phyloP scores from a whole-genome alignment of 805 yeast species.

The Saccharomycopsis babjevae region DNA sequence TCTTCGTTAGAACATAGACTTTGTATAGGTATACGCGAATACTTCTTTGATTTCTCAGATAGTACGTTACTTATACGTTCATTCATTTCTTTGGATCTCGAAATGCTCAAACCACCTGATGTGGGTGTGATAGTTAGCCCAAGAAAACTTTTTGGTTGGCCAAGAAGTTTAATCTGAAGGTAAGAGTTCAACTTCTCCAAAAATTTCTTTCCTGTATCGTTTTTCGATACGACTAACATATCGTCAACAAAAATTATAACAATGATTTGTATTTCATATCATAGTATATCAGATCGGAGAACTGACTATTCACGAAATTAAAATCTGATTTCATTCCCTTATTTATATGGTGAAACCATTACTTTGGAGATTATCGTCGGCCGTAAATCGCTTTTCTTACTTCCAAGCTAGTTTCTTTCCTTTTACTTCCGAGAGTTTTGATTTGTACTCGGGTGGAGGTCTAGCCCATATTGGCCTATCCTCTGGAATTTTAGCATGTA shows the following conservation, averaged over 20 bases:
- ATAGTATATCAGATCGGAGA: background rate
- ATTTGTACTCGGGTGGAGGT: background rate
- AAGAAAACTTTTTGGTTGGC: background rate
- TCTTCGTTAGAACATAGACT: background rate
- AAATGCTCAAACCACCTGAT: background rate
- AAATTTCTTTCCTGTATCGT: background rate
- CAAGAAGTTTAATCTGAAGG: background rate
- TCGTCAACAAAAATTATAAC: background rate
- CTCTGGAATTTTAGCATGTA: background rate
- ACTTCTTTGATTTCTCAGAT: background rate
- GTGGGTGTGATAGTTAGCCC: background rate
- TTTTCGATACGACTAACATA: background rate
- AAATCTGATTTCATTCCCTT: background rate
- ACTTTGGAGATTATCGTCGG: background rate
- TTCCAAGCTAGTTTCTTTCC: background rate
- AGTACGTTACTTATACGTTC: background rate
- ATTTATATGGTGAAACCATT: background rate
- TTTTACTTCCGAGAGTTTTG: background rate
- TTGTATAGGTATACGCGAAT: background rate
- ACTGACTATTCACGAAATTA: background rate
- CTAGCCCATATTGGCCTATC: background rate
- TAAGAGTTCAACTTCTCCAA: background rate
- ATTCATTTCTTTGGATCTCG: background rate
- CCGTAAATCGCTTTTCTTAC: background rate
- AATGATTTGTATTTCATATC: background rate